Base-by-base conservation (phyloP, 345 rosid genomes). In the Eucalyptus cloeziana region DNA sequence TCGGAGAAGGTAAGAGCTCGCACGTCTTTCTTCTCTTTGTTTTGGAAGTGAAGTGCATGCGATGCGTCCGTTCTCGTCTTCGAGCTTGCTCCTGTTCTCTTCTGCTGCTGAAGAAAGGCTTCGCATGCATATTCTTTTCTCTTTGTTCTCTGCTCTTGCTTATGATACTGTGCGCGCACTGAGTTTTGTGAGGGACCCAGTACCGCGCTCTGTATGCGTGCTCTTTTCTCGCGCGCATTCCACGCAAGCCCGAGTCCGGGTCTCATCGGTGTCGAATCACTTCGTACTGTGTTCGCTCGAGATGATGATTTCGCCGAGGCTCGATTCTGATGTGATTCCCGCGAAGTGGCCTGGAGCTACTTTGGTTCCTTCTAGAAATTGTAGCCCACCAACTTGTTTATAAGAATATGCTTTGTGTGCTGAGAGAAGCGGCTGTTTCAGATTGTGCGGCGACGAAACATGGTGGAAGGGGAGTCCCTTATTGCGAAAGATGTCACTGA, bases 401-500 rank as follows among this genome's bases (percentile, higher is more conserved):
- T 33, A 33, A 9, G 80, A 33, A 69, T 62, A 12, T 44, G 10
- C 33, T 62, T 62, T 1, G 64, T 21, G 43, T 47, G 64, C n/a
- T 50, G 25, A 17, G 33, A 30, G 43, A 50, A 49, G 64, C 49
- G n/a, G 47, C 40, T 47, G 21, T 87, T 87, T 67, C 88, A 69
- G 88, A 49, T 76, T 22, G 89, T 7, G 33, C 15, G 0, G 56
- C 3, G 13, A 50, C n/a, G 40, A 89, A 86, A 19, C 47, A 90
- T 88, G 91, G 92, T 69, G 52, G 91, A 51, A 86, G 96, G 90
- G 89, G 90, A 88, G 69, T 7, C 54, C 64, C 62, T 22, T 24
- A 95, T 95, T 62, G 95, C 94, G 30, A 93, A 94, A 76, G 96
- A 94, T 90, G 95, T 95, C 22, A 94, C 97, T n/a, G 95, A 92